Evolutionary conservation across 305 asterid species (phyloP).

Genomic region (Fraxinus sp.): DNA sequence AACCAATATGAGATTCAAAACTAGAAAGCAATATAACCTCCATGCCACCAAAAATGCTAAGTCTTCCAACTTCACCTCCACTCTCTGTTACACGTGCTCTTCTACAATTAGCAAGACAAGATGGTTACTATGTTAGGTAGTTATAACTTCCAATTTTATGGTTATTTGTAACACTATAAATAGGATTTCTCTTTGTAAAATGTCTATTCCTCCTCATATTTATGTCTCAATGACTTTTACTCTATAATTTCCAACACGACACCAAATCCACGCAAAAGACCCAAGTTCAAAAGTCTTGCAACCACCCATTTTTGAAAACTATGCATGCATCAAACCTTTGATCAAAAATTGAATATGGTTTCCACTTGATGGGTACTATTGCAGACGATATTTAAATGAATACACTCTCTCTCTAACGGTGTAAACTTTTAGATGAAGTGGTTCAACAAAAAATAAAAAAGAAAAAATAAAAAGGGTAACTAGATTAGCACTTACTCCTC

Average conservation of each 20-base stretch:
- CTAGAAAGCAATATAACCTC: conserved; percentile 45
- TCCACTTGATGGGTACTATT: background rate
- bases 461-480: background rate
- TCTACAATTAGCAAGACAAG: conserved; percentile 39
- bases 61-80: conserved; percentile 90
- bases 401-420: background rate
- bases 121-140: background rate
- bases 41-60: conserved; percentile 64
- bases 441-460: background rate
- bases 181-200: background rate
- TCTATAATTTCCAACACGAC: background rate
- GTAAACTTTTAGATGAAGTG: background rate
- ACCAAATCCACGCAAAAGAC: background rate
- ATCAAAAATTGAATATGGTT: background rate
- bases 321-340: background rate
- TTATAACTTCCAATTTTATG: background rate
- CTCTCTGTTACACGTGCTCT: conserved; percentile 80
- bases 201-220: background rate
- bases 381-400: background rate
- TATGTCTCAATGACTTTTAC: background rate
- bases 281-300: background rate
- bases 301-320: background rate
- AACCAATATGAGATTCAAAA: background rate
- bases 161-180: background rate
- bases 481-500: conserved; percentile 58